Percentiles rank a stretch among this genome's conserved stretches.
Evolutionary conservation across 352 stramenopile genomes (phyloP).

Genomic region (Hyaloperonospora arabidopsidis): DNA sequence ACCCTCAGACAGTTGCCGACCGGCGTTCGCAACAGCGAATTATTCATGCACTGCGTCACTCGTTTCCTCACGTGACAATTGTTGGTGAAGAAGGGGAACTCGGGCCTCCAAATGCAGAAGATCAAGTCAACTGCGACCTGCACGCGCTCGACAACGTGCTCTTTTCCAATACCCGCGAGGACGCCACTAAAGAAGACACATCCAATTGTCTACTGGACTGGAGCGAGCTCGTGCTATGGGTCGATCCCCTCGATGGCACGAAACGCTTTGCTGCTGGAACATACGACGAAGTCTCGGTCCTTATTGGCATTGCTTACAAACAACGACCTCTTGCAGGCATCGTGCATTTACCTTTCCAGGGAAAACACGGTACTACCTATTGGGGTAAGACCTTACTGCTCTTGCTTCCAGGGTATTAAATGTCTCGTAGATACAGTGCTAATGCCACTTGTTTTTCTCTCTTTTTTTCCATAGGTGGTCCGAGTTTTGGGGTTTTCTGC

Average conservation of each 20-base stretch:
- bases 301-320: constrained; percentile 65
- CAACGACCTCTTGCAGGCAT: constrained; percentile 56
- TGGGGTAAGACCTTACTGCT: constrained; percentile 43
- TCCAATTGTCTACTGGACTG: constrained; percentile 30
- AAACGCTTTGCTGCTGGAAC: constrained; percentile 69
- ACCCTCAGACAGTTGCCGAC: constrained; percentile 72
- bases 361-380: constrained; percentile 43
- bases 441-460: constrained; percentile 1
- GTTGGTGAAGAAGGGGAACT: constrained; percentile 65
- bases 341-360: constrained; percentile 65
- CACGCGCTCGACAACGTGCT: constrained; percentile 15
- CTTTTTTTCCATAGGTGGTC: constrained; percentile 32
- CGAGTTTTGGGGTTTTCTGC: constrained; percentile 44
- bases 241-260: constrained; percentile 71
- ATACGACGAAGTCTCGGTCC: constrained; percentile 71
- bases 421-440: background rate
- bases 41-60: constrained; percentile 43
- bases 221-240: constrained; percentile 60
- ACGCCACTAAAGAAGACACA: no score
- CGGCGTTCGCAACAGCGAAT: constrained; percentile 70
- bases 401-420: no score
- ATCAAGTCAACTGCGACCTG: constrained; percentile 44
- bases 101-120: constrained; percentile 31
- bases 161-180: constrained; percentile 10
- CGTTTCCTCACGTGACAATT: constrained; percentile 40